Evolutionary conservation across 805 yeast species (phyloP).

Genomic region (Ogataea philodendri): DNA sequence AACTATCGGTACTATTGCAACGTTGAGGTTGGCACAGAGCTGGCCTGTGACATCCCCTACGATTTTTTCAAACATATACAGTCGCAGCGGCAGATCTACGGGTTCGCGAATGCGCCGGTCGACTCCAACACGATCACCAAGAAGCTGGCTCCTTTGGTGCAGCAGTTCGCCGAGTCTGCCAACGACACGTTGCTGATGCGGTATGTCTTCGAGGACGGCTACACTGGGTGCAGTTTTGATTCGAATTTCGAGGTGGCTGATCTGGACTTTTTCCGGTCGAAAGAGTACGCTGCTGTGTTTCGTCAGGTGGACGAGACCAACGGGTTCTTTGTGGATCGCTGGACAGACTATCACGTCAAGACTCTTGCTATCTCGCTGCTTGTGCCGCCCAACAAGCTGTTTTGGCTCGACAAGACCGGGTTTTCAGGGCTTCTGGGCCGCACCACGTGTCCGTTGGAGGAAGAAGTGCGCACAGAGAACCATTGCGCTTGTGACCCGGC

Average conservation of each 20-base stretch:
- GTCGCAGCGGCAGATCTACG: slow-evolving; percentile 42
- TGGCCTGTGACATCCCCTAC: slow-evolving; percentile 52
- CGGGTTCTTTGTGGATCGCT: slow-evolving; percentile 58
- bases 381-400: slow-evolving; percentile 46
- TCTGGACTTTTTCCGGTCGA: slow-evolving; percentile 47
- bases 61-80: slow-evolving; percentile 49
- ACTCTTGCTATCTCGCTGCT: slow-evolving; percentile 38
- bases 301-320: slow-evolving; percentile 45
- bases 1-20: slow-evolving; percentile 55
- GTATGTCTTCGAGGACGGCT: slow-evolving; percentile 15
- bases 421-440: slow-evolving; percentile 17
- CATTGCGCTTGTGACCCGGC: slow-evolving; percentile 28
- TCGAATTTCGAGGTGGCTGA: slow-evolving; percentile 57
- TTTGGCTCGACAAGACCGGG: slow-evolving; percentile 46
- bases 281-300: slow-evolving; percentile 45
- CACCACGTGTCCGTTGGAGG: slow-evolving; percentile 22
- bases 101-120: slow-evolving; percentile 37
- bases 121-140: slow-evolving; percentile 22
- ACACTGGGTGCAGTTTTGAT: slow-evolving; percentile 53
- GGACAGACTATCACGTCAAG: slow-evolving; percentile 56
- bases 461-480: slow-evolving; percentile 12
- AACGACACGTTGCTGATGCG: slow-evolving; percentile 31
- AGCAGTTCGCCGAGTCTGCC: slow-evolving; percentile 42
- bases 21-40: slow-evolving; percentile 54
- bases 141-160: slow-evolving; percentile 42